Base-by-base conservation (phyloP, 805 yeast genomes). In the Kuraishia capsulata region DNA sequence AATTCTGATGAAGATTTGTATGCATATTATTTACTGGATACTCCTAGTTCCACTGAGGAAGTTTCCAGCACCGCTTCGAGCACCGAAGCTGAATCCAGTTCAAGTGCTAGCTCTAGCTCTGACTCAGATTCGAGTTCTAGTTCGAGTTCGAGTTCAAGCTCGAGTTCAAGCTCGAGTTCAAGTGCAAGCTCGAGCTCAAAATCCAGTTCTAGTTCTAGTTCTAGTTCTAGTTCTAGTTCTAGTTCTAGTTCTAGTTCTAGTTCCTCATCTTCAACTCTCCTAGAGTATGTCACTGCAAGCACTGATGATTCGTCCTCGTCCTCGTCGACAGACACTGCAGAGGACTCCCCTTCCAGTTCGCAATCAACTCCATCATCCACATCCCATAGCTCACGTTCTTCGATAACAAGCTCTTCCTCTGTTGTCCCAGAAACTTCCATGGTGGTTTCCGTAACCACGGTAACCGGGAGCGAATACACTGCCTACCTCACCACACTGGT, bases 401-500 rank as follows among this genome's bases (percentile, higher is more conserved):
- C 46, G 14, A 34, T 42, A 20, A 46, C 17, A 5, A 33, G 41
- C 4, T 16, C 33, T 37, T 9, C 13, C 35, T 16, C 25, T 20
- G 17, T 23, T 28, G 47, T 1, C 16, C 11, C 32, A 24, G 40
- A 52, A 3, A 20, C 42, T 5, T 20, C 30, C 4, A 44, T 45
- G 5, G 38, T 45, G 17, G 33, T 42, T 16, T 42, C 57, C 2
- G 38, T 51, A 2, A 44, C 42, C 11, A 46, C 56, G 6, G 37
- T 55, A 6, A 42, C 54, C 5, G 52, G 50, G 20, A 29, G 33
- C 13, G 44, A 46, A 11, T 23, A 47, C 18, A 49, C 53, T 4
- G 39, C 49, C 2, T 37, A 39, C 35, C n/a, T 50, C 4, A 49
- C 60, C 9, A 38, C 48, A 3, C 59, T 60, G 29, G 20, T 38